These are phyloP conservation scores for Chalciporus piperatus DNA, from an alignment of 768 basidiomycete species.

Conservation along the genomic window DNA sequence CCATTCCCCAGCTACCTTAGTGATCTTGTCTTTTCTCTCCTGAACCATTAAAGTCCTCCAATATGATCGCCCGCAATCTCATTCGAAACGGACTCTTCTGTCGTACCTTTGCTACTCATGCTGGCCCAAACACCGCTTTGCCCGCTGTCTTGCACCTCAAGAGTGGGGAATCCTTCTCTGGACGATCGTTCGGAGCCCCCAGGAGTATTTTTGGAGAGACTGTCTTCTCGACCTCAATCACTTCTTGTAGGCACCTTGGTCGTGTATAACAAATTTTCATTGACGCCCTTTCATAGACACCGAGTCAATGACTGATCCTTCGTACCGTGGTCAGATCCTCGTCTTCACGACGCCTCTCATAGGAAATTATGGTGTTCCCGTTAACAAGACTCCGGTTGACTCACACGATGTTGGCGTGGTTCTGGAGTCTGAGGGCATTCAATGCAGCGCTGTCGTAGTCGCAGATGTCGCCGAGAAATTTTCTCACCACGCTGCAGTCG, in stretches of 20 bases:
- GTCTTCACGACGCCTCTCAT: constrained; percentile 99
- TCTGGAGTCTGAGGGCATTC: constrained; percentile 85
- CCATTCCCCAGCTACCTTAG: constrained; percentile 68
- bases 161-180: constrained; percentile 89
- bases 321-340: constrained; percentile 95
- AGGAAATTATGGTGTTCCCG: constrained; percentile 96
- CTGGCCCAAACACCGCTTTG: constrained; percentile 41
- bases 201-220: constrained; percentile 93
- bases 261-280: constrained; percentile 2
- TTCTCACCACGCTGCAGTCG: constrained; percentile 92
- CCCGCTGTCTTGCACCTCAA: constrained; percentile 92
- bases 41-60: constrained; percentile 31
- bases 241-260: constrained; percentile 69
- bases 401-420: constrained; percentile 79
- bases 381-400: constrained; percentile 70
- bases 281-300: constrained; percentile 64
- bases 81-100: constrained; percentile 47
- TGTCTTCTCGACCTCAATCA: constrained; percentile 98
- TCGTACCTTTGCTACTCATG: constrained; percentile 68
- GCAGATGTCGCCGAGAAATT: constrained; percentile 93
- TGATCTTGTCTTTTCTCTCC: constrained; percentile 85
- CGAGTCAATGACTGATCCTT: constrained; percentile 99
- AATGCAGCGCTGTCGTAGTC: constrained; percentile 91
- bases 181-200: constrained; percentile 85
- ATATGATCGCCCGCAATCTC: constrained; percentile 59